Conservation (phyloP, 169 alveolate genomes). For the Plasmodium falciparum region DNA sequence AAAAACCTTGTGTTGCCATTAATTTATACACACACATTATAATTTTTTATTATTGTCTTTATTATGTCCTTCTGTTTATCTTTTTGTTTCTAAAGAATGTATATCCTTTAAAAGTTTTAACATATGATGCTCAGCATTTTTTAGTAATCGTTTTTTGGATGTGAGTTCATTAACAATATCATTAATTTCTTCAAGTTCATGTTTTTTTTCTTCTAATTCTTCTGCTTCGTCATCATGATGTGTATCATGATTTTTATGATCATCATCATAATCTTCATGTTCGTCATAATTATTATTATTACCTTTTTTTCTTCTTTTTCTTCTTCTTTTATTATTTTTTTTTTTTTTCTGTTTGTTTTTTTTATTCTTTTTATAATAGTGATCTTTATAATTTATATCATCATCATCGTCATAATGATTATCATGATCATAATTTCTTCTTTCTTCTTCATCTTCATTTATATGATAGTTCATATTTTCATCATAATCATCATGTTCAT, state of each 20-base stretch:
- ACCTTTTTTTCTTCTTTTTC: neutral
- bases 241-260: neutral
- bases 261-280: neutral
- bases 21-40: too few species aligned
- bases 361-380: neutral
- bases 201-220: constrained; percentile 3
- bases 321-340: neutral
- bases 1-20: too few species aligned
- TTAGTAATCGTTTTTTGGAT: constrained; percentile 22
- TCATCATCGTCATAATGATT: too few species aligned
- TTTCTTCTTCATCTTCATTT: too few species aligned
- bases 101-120: constrained; percentile 12
- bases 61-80: neutral
- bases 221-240: neutral
- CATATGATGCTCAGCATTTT: constrained; percentile 42
- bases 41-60: too few species aligned
- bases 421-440: too few species aligned
- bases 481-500: too few species aligned
- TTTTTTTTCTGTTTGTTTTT: neutral
- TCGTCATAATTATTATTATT: neutral
- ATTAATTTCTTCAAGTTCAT: constrained; percentile 34
- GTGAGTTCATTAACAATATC: constrained; percentile 23
- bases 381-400: too few species aligned
- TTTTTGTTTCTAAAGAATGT: constrained; percentile 26
- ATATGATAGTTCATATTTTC: too few species aligned